Percentiles rank a stretch among this genome's conserved stretches.
These are phyloP conservation scores for Colletotrichum lentis DNA, from an alignment of 2,329 filamentous ascomycete genomes.

Conservation along the genomic window DNA sequence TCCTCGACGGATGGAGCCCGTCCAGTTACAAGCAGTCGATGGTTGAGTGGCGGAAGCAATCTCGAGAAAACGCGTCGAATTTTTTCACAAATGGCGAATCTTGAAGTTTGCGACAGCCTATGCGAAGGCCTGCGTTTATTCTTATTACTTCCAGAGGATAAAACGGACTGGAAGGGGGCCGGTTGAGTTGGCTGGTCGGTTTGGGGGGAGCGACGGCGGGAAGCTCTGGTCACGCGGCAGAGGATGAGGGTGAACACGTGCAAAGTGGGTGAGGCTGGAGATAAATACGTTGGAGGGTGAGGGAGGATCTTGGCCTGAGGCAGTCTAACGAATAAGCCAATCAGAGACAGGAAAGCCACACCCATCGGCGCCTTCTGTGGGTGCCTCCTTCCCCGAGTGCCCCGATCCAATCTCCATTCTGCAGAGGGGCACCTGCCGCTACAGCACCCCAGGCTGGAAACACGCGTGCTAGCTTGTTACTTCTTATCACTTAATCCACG, in stretches of 20 bases:
- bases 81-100: conserved; percentile 31
- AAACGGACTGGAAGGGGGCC: conserved; percentile 10
- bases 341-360: conserved; percentile 30
- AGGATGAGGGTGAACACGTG: conserved; percentile 52
- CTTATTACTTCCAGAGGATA: conserved; percentile 24
- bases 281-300: conserved; percentile 46
- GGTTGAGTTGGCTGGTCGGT: conserved; percentile 31
- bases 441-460: conserved; percentile 13
- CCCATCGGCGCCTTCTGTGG: conserved; percentile 19
- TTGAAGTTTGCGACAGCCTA: conserved; percentile 12
- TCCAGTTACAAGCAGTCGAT: conserved; percentile 31
- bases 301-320: conserved; percentile 33
- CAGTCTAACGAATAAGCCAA: conserved; percentile 26
- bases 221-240: conserved; percentile 50
- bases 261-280: conserved; percentile 49
- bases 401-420: conserved; percentile 35
- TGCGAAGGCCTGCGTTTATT: conserved; percentile 31
- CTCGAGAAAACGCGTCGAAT: conserved; percentile 1
- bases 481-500: conserved; percentile 18
- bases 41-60: conserved; percentile 5
- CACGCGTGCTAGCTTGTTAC: conserved; percentile 23
- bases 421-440: conserved; percentile 35
- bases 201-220: conserved; percentile 32
- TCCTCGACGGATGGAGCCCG: conserved; percentile 33
- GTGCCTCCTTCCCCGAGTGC: conserved; percentile 33